Conservation (phyloP, 441 rosid genomes). For the Adansonia gregorii region DNA sequence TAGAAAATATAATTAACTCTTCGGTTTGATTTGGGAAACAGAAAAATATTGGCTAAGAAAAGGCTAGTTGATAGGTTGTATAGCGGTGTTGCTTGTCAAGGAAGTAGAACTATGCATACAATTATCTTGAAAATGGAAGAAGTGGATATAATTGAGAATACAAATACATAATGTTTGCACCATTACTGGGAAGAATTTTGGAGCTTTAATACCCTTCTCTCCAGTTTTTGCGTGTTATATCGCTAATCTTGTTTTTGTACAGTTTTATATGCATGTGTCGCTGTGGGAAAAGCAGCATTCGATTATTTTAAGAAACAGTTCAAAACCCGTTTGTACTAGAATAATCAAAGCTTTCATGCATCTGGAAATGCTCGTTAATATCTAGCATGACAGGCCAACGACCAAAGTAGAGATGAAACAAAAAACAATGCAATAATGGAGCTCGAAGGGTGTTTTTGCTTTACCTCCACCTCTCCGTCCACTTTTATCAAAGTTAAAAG, state of each 20-base stretch:
- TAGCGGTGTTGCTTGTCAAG: too few relatives aligned
- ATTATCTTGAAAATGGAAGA: too few relatives aligned
- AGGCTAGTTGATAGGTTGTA: not conserved
- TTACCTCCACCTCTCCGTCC: constrained; percentile 53
- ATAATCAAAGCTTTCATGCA: constrained; percentile 25
- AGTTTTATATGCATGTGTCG: not conserved
- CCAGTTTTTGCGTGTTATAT: too few relatives aligned
- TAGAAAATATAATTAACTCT: not conserved
- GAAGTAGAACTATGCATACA: not conserved
- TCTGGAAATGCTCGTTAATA: constrained; percentile 10
- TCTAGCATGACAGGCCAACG: constrained; percentile 27
- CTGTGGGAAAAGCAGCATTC: constrained; percentile 15
- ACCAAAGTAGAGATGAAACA: constrained; percentile 30
- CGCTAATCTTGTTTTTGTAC: too few relatives aligned
- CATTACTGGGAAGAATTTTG: too few relatives aligned
- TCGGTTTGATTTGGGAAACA: not conserved
- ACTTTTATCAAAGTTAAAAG: constrained; percentile 41
- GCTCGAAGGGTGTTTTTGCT: constrained; percentile 52
- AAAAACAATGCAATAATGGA: constrained; percentile 52
- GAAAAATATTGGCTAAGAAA: not conserved
- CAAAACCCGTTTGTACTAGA: constrained; percentile 22
- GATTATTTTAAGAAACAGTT: constrained; percentile 18
- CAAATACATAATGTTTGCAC: too few relatives aligned
- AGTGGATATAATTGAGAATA: too few relatives aligned
- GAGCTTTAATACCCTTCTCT: too few relatives aligned